Base-by-base conservation (phyloP, 1,284 basidiomycete genomes). In the Cystobasidium sp. region DNA sequence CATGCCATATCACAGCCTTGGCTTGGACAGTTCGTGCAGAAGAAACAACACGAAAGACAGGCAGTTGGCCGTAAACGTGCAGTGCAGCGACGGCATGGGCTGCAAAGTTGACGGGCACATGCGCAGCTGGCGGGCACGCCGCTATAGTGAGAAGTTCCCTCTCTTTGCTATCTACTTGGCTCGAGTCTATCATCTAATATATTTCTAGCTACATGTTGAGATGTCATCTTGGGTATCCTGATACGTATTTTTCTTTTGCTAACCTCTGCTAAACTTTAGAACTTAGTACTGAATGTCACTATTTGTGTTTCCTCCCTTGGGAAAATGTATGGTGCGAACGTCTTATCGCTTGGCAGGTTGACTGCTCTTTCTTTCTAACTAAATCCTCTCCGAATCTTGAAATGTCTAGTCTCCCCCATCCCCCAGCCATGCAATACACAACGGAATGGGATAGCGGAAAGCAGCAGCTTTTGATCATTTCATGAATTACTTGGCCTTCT, bases 201-300 rank as follows among this genome's bases (percentile, higher is more conserved):
- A 43, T 59, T 59, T 39, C 24, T 37, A 14, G 41, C 67, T 58
- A 68, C 67, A 68, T 68, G 67, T 68, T 68, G 67, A 68, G 55
- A 68, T 68, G 67, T 44, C 24, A 24, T 44, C 16, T 41, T 62
- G 31, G 6, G 31, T 12, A 22, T 47, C 16, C 61, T 49, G 3
- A 18, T 2, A 49, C 14, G 16, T 6, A 20, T 37, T 20, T 22
- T 44, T 43, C 24, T 46, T 43, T 44, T 37, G n/a, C 58, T 61
- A 39, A 12, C 31, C 41, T 62, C n/a, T 31, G 31, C 31, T 31
- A 31, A 31, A 31, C 31, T 31, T 31, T 31, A 31, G 31, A 2
- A 31, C 31, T 31, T 31, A 31, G 31, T 31, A 31, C 31, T 31
- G 31, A 31, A 31, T 31, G 31, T 56, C 8, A 20, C 53, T 16